Conservation (phyloP, 257 asterid genomes). For the Thymus mandschuricus region DNA sequence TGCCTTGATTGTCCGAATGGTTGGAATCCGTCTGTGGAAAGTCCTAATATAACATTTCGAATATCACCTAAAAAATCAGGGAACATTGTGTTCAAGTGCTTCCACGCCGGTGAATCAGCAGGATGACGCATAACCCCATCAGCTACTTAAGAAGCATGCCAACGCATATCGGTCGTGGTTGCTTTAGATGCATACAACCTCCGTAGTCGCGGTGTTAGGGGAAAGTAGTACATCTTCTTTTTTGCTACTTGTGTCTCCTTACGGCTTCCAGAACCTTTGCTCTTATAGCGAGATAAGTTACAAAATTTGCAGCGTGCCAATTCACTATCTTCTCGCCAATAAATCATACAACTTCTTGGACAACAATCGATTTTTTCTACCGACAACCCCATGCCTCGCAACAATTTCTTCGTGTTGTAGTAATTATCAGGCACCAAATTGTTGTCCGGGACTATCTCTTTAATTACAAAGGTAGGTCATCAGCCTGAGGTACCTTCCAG, state of each 20-base stretch:
- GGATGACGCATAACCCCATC: neutral
- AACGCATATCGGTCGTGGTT: neutral
- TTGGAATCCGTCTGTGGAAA: neutral
- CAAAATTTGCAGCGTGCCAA: neutral
- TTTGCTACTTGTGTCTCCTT: neutral
- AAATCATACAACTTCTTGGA: too few relatives aligned
- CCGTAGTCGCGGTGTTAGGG: neutral
- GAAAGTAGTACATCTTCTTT: neutral
- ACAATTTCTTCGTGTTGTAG: too few relatives aligned
- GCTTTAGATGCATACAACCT: neutral
- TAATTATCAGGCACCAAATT: too few relatives aligned
- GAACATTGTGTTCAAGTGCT: neutral
- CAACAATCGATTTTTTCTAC: too few relatives aligned
- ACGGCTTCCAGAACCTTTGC: neutral
- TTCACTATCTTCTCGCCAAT: neutral
- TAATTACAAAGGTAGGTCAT: too few relatives aligned
- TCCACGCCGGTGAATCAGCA: neutral
- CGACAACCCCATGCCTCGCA: too few relatives aligned
- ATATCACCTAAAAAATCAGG: neutral
- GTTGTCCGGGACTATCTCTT: too few relatives aligned
- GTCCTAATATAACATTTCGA: neutral
- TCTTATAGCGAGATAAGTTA: neutral
- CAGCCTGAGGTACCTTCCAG: too few relatives aligned
- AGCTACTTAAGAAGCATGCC: neutral
- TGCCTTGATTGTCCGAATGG: neutral